Base-by-base conservation (phyloP, 2,329 filamentous ascomycete genomes). In the Nannizzia gypsea region DNA sequence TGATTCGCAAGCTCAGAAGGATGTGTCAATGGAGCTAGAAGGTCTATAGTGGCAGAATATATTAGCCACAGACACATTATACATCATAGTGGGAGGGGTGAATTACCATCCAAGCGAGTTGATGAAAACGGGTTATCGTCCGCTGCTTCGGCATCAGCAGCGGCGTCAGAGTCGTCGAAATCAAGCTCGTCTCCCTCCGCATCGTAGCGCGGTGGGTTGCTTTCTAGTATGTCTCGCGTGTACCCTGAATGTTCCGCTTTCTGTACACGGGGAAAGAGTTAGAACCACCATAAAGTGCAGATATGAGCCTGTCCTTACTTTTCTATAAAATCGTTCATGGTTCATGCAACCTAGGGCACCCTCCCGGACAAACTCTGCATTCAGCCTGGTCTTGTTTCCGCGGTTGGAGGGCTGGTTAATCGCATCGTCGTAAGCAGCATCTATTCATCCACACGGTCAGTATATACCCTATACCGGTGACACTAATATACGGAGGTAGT, bases 101-200 rank as follows among this genome's bases (percentile, higher is more conserved):
- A 67, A 76, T 60, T 68, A 83, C 81, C 73, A 74, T 84, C 80
- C 20, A 84, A 69, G 20, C 74, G 75, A 62, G 83, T 79, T 26
- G 80, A 80, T 59, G 77, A 78, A 63, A 85, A 86, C 0, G 83
- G 80, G 66, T 86, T 82, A 63, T 84, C 82, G 65, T 83, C 81
- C 26, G 78, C 76, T 50, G 80, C 80, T 52, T 77, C 75, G 22
- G 79, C 78, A 65, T 81, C 80, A n/a, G 79, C 80, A 60, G 82
- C 80, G 56, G 80, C 78, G 65, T 82, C 79, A 66, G 79, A 79
- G 67, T 83, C 81, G 61, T 80, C 78, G 22, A 78, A 77, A 38
- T 83, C 81, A 55, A 84, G 75, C 62, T 84, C 78, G 63, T 83
- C 82, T 59, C 83, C 83, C 67, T 86, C 81, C n/a, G 80, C 80